Percentiles rank a stretch among this genome's conserved stretches.
These are phyloP conservation scores for Cavenderia fasciculata DNA, from an alignment of 78 protist genomes.

Conservation along the genomic window DNA sequence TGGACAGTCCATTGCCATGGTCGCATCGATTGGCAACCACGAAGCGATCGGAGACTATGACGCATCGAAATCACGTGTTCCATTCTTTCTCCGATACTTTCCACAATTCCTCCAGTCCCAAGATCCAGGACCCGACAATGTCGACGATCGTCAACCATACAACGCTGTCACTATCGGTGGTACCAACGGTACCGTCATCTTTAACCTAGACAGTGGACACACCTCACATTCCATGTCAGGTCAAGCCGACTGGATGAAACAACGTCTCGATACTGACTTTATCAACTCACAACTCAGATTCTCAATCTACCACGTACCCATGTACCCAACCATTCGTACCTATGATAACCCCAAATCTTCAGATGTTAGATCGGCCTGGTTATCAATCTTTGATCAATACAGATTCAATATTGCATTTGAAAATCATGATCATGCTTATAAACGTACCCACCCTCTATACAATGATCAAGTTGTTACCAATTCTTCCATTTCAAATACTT, in stretches of 20 bases:
- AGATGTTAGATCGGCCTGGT: constrained; percentile 41
- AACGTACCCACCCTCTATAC: constrained; percentile 42
- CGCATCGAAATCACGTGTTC: constrained; percentile 14
- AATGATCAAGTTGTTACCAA: not conserved
- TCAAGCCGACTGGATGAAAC: constrained; percentile 12
- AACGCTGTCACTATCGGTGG: constrained; percentile 35
- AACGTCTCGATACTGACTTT: not conserved
- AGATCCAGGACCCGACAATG: not conserved
- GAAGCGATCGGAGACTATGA: constrained; percentile 65
- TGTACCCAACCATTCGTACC: constrained; percentile 66
- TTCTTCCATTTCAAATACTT: not conserved
- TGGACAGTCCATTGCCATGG: constrained; percentile 28
- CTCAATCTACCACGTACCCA: constrained; percentile 77
- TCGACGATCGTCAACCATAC: not conserved
- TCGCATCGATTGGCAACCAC: constrained; percentile 72
- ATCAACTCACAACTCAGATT: not conserved
- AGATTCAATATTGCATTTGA: constrained; percentile 73
- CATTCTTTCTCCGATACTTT: constrained; percentile 45
- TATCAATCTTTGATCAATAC: constrained; percentile 41
- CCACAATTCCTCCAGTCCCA: constrained; percentile 8
- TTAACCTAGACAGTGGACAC: constrained; percentile 48
- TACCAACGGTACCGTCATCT: constrained; percentile 50
- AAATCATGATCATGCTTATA: constrained; percentile 85
- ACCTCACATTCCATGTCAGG: not conserved
- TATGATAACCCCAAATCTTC: not conserved